These are phyloP conservation scores for Halteria grandinella DNA, from an alignment of 73 alveolate species.

Conservation along the genomic window DNA sequence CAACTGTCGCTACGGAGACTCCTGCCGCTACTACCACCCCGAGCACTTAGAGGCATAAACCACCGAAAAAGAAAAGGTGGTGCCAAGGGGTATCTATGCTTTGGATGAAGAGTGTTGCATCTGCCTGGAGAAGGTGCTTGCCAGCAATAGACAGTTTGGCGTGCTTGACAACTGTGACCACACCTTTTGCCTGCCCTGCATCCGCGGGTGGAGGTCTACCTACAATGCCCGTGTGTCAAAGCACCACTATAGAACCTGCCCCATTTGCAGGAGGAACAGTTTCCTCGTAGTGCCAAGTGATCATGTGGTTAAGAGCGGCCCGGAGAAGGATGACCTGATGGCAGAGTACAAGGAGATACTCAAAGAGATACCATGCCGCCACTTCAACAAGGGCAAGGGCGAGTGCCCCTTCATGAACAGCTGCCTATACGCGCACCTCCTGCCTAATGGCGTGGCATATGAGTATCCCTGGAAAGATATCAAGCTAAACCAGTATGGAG, in stretches of 20 bases:
- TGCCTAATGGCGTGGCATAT: constrained; percentile 46
- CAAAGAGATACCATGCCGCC: constrained; percentile 72
- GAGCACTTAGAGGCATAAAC: not conserved
- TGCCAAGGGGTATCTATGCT: not conserved
- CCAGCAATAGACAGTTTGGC: constrained; percentile 68
- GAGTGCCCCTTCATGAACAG: constrained; percentile 75
- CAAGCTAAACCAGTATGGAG: constrained; percentile 51
- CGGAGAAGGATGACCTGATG: constrained; percentile 58
- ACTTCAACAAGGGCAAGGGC: constrained; percentile 75
- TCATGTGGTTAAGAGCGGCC: constrained; percentile 54
- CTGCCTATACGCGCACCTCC: constrained; percentile 71
- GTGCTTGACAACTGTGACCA: constrained; percentile 74
- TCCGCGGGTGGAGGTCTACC: constrained; percentile 76
- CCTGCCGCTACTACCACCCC: constrained; percentile 67
- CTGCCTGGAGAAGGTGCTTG: constrained; percentile 62
- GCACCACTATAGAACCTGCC: constrained; percentile 71
- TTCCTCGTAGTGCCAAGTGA: constrained; percentile 68
- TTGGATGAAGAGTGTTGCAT: constrained; percentile 76
- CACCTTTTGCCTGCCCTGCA: constrained; percentile 77
- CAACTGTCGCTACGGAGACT: constrained; percentile 68
- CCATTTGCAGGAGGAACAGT: constrained; percentile 69
- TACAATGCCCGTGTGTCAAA: constrained; percentile 44
- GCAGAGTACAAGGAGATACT: constrained; percentile 56
- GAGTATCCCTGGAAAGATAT: constrained; percentile 56
- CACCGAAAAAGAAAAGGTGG: not conserved